Conservation (phyloP, 352 stramenopile genomes). For the Stramenopiles sp. region DNA sequence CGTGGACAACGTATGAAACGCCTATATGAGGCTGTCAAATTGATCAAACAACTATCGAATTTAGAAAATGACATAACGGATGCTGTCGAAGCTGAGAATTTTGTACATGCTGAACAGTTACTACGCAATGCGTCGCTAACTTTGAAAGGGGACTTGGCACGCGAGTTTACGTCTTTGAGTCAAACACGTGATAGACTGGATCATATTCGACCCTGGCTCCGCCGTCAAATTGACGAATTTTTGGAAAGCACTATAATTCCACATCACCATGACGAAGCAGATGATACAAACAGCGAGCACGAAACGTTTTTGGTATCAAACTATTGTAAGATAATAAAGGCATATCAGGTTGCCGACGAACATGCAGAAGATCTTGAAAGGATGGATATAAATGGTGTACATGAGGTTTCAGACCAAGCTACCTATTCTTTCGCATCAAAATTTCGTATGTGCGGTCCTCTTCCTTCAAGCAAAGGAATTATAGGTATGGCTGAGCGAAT, state of each 20-base stretch:
- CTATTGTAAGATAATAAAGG: neutral
- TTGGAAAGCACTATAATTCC: neutral
- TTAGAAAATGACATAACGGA: constrained; percentile 4
- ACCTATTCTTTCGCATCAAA: constrained; percentile 1
- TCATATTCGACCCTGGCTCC: neutral
- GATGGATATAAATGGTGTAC: neutral
- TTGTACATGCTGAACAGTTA: constrained; percentile 3
- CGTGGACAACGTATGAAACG: neutral
- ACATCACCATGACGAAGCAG: no score
- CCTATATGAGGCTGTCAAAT: neutral
- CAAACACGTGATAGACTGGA: neutral
- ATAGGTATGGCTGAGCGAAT: neutral
- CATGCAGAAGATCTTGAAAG: neutral
- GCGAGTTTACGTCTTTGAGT: constrained; percentile 1
- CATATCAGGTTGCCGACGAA: neutral
- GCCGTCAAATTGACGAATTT: constrained; percentile 5
- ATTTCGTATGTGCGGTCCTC: neutral
- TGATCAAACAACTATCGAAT: constrained; percentile 4
- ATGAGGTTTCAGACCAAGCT: neutral
- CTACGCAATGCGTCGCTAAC: neutral
- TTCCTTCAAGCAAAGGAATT: neutral
- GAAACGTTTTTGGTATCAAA: neutral
- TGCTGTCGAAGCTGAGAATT: neutral
- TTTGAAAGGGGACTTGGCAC: neutral
- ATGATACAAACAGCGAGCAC: no score